Conservation (phyloP, 1,284 basidiomycete species). For the Inonotus obliquus region DNA sequence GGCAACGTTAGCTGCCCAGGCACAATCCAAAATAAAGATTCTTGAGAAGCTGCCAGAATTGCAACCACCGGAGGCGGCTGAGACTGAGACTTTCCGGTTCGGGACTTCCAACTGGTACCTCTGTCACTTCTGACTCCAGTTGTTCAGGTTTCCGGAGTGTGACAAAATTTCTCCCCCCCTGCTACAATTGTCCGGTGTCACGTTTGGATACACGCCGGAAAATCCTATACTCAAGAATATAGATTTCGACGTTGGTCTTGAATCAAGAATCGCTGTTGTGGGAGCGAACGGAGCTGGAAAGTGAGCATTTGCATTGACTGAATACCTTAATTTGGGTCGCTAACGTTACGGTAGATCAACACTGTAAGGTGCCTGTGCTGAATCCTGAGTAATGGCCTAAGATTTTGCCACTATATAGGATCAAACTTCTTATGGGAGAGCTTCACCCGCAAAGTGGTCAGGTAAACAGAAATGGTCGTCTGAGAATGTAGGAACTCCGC, state of each 20-base stretch:
- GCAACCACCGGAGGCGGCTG: conserved; percentile 87
- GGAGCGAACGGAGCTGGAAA: conserved; percentile 83
- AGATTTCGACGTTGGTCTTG: conserved; percentile 88
- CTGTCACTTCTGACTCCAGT: conserved; percentile 4
- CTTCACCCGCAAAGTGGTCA: conserved; percentile 78
- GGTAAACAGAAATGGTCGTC: conserved; percentile 85
- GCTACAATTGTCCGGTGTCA: conserved; percentile 90
- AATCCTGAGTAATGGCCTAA: not conserved
- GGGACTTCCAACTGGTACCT: conserved; percentile 8
- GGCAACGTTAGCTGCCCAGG: conserved; percentile 68
- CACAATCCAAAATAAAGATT: conserved; percentile 97
- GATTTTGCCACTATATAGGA: conserved; percentile 28
- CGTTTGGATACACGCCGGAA: conserved; percentile 86
- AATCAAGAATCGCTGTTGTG: conserved; percentile 88
- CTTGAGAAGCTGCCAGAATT: conserved; percentile 96
- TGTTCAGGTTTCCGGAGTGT: conserved; percentile 76
- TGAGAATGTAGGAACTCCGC: conserved; percentile 65
- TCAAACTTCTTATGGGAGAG: conserved; percentile 94
- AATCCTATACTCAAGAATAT: conserved; percentile 77
- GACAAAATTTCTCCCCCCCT: conserved; percentile 96
- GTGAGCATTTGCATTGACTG: conserved; percentile 27
- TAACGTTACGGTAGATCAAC: conserved; percentile 4
- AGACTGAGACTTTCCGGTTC: conserved; percentile 74
- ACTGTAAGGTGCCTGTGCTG: not conserved
- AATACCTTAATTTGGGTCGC: not conserved